phyloP scores from a whole-genome alignment of 441 rosid species.

The Syzygium malaccense region DNA sequence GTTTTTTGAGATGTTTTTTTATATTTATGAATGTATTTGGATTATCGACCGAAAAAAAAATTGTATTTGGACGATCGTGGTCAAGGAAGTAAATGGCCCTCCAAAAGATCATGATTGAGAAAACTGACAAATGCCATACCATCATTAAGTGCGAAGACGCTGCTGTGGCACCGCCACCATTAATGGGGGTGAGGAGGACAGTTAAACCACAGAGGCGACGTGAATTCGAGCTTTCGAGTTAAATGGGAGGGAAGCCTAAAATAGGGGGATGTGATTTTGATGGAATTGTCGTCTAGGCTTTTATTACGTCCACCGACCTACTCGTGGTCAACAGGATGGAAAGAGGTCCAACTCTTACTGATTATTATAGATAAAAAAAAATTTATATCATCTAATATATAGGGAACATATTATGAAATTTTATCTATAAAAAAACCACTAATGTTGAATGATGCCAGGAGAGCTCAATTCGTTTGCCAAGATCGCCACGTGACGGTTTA shows the following conservation, averaged over 20 bases:
- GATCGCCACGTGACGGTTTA: background rate
- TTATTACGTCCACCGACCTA: background rate
- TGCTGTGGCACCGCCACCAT: background rate
- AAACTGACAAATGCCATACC: background rate
- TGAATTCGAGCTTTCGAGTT: background rate
- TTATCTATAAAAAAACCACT: background rate
- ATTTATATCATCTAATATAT: background rate
- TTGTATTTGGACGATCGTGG: background rate
- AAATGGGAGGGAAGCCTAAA: background rate
- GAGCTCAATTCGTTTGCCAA: background rate
- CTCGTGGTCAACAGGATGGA: background rate
- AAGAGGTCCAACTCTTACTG: background rate
- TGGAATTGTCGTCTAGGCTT: background rate
- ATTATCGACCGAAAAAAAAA: background rate
- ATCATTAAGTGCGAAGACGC: background rate
- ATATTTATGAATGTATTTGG: background rate
- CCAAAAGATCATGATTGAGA: background rate
- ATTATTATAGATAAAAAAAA: background rate
- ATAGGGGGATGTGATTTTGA: background rate
- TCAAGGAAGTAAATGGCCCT: background rate
- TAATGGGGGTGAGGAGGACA: background rate
- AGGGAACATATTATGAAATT: background rate
- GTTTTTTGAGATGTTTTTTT: background rate
- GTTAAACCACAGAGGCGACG: background rate
- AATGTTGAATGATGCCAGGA: too few species aligned